phyloP scores from a whole-genome alignment of 2,329 filamentous ascomycete species.

The Botrytis tulipae region DNA sequence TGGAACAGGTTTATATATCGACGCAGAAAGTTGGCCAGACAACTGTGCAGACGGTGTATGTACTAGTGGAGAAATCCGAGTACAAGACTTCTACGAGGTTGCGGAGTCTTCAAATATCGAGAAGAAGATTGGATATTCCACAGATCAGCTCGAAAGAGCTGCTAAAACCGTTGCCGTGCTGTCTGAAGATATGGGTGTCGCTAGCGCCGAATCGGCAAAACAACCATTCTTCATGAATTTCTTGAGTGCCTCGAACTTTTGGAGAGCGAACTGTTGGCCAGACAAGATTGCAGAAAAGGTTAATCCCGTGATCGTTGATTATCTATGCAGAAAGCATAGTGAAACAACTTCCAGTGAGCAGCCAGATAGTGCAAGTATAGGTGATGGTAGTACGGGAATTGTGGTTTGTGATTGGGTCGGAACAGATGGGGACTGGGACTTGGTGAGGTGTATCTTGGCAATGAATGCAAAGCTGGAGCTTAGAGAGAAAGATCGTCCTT shows the following conservation, averaged over 20 bases:
- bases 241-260: slow-evolving; percentile 88
- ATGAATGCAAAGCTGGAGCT: slow-evolving; percentile 75
- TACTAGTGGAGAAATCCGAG: slow-evolving; percentile 70
- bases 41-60: slow-evolving; percentile 76
- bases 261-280: slow-evolving; percentile 88
- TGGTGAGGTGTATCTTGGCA: slow-evolving; percentile 81
- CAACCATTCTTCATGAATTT: slow-evolving; percentile 85
- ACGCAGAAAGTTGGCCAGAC: slow-evolving; percentile 74
- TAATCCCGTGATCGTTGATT: slow-evolving; percentile 71
- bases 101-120: slow-evolving; percentile 71
- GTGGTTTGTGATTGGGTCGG: slow-evolving; percentile 96
- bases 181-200: slow-evolving; percentile 41
- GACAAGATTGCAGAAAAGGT: slow-evolving; percentile 84
- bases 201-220: slow-evolving; percentile 28
- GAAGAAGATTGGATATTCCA: slow-evolving; percentile 73
- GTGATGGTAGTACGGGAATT: slow-evolving; percentile 78
- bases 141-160: slow-evolving; percentile 74
- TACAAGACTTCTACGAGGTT: slow-evolving; percentile 96
- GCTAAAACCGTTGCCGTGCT: slow-evolving; percentile 50
- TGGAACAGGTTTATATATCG: slow-evolving; percentile 56
- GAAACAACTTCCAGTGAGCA: slow-evolving; percentile 34
- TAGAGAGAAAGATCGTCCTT: slow-evolving; percentile 28
- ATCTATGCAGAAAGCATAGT: slow-evolving; percentile 57
- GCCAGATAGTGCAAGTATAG: slow-evolving; percentile 43
- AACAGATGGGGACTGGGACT: slow-evolving; percentile 81